These are phyloP conservation scores for Mikania micrantha DNA, from an alignment of 129 eudicot genomes.

Conservation along the genomic window DNA sequence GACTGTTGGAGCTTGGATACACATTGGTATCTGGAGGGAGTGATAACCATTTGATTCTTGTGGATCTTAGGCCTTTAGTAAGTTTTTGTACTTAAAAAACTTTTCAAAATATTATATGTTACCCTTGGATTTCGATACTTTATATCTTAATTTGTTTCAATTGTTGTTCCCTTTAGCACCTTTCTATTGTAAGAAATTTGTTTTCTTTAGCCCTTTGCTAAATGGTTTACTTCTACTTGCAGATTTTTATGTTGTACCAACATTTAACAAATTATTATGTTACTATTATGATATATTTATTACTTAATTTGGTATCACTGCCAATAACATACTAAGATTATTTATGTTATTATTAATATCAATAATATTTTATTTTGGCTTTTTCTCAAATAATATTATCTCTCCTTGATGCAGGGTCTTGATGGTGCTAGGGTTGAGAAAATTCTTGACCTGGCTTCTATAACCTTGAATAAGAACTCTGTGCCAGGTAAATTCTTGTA, in stretches of 20 bases:
- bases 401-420: conserved; percentile 40
- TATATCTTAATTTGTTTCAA: background rate
- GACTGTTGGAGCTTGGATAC: conserved; percentile 67
- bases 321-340: background rate
- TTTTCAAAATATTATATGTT: background rate
- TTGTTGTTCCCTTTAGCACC: background rate
- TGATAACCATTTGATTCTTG: conserved; percentile 95
- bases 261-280: background rate
- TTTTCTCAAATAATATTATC: background rate
- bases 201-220: background rate
- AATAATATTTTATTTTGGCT: background rate
- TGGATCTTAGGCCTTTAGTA: conserved; percentile 88
- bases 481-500: conserved; percentile 58
- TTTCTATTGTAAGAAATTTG: background rate
- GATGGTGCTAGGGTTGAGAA: conserved; percentile 97
- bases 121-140: background rate
- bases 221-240: background rate
- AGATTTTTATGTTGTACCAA: background rate
- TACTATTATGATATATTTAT: background rate
- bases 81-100: background rate
- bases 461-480: conserved; percentile 88
- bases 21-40: conserved; percentile 90
- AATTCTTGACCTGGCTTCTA: conserved; percentile 90
- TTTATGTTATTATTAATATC: no score
- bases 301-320: background rate